These are phyloP conservation scores for Pecoramyces ruminantium DNA, from an alignment of 192 early-diverging fungal species.

Conservation along the genomic window DNA sequence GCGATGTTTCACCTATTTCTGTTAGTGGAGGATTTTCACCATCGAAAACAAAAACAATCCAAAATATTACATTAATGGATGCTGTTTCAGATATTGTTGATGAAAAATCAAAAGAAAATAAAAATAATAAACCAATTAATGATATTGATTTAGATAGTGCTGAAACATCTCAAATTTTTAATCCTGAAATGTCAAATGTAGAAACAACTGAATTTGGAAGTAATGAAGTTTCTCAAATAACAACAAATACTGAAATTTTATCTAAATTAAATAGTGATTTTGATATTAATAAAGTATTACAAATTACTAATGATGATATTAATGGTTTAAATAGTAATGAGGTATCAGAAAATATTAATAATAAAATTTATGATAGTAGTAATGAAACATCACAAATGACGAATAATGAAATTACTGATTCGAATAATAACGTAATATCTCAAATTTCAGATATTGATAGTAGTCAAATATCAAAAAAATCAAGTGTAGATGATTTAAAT, in stretches of 20 bases:
- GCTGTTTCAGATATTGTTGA: background rate
- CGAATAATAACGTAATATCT: background rate
- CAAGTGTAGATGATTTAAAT: no score
- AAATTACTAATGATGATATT: no score
- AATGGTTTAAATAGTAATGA: no score
- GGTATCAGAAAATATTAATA: no score
- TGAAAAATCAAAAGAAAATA: background rate
- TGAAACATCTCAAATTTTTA: background rate
- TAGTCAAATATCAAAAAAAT: no score
- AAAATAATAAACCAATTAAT: background rate
- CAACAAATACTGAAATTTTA: no score
- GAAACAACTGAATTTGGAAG: background rate
- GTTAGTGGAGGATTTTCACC: background rate
- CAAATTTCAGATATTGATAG: background rate
- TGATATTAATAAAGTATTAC: no score
- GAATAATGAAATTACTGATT: background rate
- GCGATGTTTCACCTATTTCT: background rate
- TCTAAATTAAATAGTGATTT: no score
- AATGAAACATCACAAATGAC: background rate
- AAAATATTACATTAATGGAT: background rate
- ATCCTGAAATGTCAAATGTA: background rate
- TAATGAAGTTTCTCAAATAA: background rate
- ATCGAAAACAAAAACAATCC: background rate
- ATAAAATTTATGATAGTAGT: no score
- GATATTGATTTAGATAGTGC: background rate